These are phyloP conservation scores for Trichoderma atrobrunneum DNA, from an alignment of 2,329 filamentous ascomycete species.

Conservation along the genomic window DNA sequence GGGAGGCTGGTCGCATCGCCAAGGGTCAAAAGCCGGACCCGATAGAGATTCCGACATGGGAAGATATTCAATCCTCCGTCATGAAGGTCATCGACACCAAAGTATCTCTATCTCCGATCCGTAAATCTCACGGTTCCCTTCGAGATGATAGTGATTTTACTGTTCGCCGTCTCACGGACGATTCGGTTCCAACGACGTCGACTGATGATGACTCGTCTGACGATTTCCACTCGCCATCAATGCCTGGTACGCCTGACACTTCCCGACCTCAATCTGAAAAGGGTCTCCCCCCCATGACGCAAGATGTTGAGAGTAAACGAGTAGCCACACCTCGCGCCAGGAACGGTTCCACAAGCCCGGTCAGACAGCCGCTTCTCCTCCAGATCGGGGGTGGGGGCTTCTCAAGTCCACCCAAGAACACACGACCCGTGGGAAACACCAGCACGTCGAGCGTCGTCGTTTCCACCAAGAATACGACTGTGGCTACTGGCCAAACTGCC, in stretches of 20 bases:
- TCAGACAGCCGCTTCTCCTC: neutral
- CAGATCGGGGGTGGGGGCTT: neutral
- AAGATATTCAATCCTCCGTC: conserved; percentile 23
- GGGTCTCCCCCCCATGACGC: conserved; percentile 26
- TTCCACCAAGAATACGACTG: neutral
- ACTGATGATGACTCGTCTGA: conserved; percentile 41
- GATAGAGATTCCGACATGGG: conserved; percentile 21
- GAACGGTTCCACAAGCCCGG: conserved; percentile 9
- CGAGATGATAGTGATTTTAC: conserved; percentile 20
- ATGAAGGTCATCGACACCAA: conserved; percentile 23
- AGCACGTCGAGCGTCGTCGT: neutral
- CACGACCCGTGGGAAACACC: neutral
- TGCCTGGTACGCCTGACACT: conserved; percentile 39
- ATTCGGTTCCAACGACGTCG: conserved; percentile 29
- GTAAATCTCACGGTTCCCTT: conserved; percentile 12
- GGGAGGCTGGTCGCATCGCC: neutral
- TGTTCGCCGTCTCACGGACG: conserved; percentile 15
- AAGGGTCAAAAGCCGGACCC: conserved; percentile 3
- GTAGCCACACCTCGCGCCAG: neutral
- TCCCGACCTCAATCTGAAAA: conserved; percentile 42
- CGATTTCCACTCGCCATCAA: conserved; percentile 35
- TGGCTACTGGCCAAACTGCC: conserved; percentile 19
- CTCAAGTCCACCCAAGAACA: neutral
- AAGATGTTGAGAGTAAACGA: conserved; percentile 12
- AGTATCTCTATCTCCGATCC: conserved; percentile 20